Percentiles rank a stretch among this genome's conserved stretches.
phyloP scores from a whole-genome alignment of 2,329 filamentous ascomycete species.

The Shiraia sp. region DNA sequence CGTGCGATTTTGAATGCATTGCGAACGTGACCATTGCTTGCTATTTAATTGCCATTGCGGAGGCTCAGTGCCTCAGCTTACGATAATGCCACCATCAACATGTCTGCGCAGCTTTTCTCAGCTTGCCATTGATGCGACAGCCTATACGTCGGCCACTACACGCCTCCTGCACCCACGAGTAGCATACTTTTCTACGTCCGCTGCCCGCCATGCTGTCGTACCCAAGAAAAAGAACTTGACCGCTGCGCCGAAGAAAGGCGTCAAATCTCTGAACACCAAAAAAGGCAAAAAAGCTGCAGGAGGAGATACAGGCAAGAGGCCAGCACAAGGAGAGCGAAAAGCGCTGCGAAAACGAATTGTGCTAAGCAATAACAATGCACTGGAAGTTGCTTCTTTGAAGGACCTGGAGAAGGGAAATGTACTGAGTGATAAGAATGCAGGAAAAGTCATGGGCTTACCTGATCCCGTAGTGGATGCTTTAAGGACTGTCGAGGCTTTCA shows the following conservation, averaged over 20 bases:
- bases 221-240: slow-evolving; percentile 33
- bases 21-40: slow-evolving; percentile 15
- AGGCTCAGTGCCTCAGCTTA: slow-evolving; percentile 26
- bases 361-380: slow-evolving; percentile 90
- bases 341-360: slow-evolving; percentile 85
- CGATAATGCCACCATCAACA: slow-evolving; percentile 36
- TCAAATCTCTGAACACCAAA: slow-evolving; percentile 48
- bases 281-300: slow-evolving; percentile 46
- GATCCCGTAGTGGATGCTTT: slow-evolving; percentile 75
- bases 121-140: slow-evolving; percentile 32
- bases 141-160: slow-evolving; percentile 24
- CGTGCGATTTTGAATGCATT: slow-evolving; percentile 21
- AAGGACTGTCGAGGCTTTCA: slow-evolving; percentile 86
- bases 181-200: slow-evolving; percentile 43
- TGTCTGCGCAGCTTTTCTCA: slow-evolving; percentile 40
- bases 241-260: slow-evolving; percentile 39
- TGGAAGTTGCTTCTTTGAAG: slow-evolving; percentile 71
- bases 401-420: slow-evolving; percentile 62
- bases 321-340: slow-evolving; percentile 79
- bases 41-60: slow-evolving; percentile 28
- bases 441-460: slow-evolving; percentile 71
- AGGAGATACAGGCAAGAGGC: slow-evolving; percentile 55
- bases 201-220: slow-evolving; percentile 27
- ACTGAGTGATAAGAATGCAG: slow-evolving; percentile 52
- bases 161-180: slow-evolving; percentile 30